phyloP scores from a whole-genome alignment of 2,329 filamentous ascomycete species.

The Cladosporium sp. region DNA sequence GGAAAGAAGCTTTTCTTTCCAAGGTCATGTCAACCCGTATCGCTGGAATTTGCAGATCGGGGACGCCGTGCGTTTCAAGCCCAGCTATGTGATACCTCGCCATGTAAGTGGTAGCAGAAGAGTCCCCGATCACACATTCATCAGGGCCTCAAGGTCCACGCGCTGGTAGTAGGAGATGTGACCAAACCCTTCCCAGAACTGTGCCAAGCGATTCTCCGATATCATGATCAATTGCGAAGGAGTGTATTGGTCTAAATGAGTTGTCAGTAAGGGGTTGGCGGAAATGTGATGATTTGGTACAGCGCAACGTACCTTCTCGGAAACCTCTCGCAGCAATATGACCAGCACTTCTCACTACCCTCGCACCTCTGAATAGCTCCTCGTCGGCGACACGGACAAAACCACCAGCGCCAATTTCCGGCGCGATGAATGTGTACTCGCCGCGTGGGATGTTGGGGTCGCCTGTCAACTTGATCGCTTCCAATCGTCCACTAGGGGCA shows the following conservation, averaged over 20 bases:
- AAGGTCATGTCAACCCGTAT: too few relatives aligned
- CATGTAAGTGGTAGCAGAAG: too few relatives aligned
- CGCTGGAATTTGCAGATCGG: too few relatives aligned
- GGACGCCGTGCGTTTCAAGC: too few relatives aligned
- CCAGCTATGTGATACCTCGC: too few relatives aligned
- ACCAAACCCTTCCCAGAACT: slow-evolving; percentile 60
- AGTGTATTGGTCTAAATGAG: slow-evolving; percentile 61
- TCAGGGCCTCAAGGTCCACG: slow-evolving; percentile 38
- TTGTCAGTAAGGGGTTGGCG: slow-evolving; percentile 4
- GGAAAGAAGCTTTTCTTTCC: too few relatives aligned
- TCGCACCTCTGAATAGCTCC: slow-evolving; percentile 63
- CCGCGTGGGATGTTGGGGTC: slow-evolving; percentile 86
- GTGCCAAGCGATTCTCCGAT: slow-evolving; percentile 68
- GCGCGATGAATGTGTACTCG: slow-evolving; percentile 72
- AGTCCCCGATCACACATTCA: slow-evolving; percentile 12
- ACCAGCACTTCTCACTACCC: slow-evolving; percentile 66
- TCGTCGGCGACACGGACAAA: slow-evolving; percentile 60
- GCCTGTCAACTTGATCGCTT: slow-evolving; percentile 86
- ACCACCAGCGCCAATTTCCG: slow-evolving; percentile 66
- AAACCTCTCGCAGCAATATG: slow-evolving; percentile 75
- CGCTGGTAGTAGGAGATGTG: slow-evolving; percentile 45
- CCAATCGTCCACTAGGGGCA: slow-evolving; percentile 60
- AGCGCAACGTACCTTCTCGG: slow-evolving; percentile 54
- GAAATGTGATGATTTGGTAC: neutral
- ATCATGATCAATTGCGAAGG: slow-evolving; percentile 71